phyloP scores from a whole-genome alignment of 2,329 filamentous ascomycete species.

The Mycosphaerelloides madeirae region DNA sequence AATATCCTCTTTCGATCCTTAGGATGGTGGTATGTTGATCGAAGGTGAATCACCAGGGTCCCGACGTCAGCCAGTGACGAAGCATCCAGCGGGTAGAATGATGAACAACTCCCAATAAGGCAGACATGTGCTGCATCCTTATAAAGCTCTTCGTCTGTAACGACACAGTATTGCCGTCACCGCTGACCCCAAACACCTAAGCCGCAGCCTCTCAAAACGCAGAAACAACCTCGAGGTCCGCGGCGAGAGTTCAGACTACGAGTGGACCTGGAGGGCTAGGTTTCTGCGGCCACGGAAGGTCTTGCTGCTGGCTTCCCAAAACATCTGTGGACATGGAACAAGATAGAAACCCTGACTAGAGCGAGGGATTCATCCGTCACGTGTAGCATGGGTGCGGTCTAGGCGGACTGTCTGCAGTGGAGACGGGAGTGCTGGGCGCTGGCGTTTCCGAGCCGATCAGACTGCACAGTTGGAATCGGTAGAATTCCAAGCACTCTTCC shows the following conservation, averaged over 20 bases:
- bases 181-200: background rate
- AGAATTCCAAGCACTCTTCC: background rate
- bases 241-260: slow-evolving; percentile 10
- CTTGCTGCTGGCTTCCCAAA: background rate
- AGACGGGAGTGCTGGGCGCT: background rate
- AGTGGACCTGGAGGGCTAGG: slow-evolving; percentile 6
- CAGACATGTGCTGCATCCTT: too few species aligned
- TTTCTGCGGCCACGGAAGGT: background rate
- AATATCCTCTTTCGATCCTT: background rate
- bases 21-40: too few species aligned
- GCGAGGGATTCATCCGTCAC: background rate
- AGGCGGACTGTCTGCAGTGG: background rate
- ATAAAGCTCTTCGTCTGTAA: too few species aligned
- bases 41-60: too few species aligned
- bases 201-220: slow-evolving; percentile 3
- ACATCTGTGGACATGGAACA: slow-evolving; percentile 1
- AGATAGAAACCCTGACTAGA: slow-evolving; percentile 1
- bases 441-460: slow-evolving; percentile 1
- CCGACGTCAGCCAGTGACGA: background rate
- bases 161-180: too few species aligned
- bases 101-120: too few species aligned
- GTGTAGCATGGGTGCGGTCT: slow-evolving; percentile 1
- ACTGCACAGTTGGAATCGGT: slow-evolving; percentile 1
- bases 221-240: slow-evolving; percentile 1
- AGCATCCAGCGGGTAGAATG: too few species aligned